A percentile compares a stretch with the other conserved stretches of the same genome.
phyloP scores from a whole-genome alignment of 179 eudicot genomes.

The Beta corolliflora region DNA sequence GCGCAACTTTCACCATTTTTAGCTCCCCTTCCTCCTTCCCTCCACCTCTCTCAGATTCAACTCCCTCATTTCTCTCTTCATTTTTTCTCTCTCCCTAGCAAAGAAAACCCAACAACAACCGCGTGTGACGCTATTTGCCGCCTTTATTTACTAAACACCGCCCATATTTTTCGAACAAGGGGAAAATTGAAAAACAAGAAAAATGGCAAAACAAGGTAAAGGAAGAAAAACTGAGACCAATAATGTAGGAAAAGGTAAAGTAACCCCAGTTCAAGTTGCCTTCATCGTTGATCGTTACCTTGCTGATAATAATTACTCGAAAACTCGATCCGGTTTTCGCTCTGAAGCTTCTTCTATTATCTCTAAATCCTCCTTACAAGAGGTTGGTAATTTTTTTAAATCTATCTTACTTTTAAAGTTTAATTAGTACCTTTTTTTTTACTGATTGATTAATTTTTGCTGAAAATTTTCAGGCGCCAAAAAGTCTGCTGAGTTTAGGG shows the following conservation, averaged over 20 bases:
- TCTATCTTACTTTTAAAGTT: background rate
- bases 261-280: conserved; percentile 79
- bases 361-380: conserved; percentile 49
- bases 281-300: conserved; percentile 86
- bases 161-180: no score
- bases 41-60: background rate
- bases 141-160: no score
- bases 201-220: conserved; percentile 53
- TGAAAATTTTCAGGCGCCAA: conserved; percentile 47
- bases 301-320: conserved; percentile 56
- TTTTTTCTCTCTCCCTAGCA: background rate
- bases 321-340: conserved; percentile 59
- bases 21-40: background rate
- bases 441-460: background rate
- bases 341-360: conserved; percentile 66
- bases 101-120: background rate
- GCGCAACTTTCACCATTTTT: conserved; percentile 1
- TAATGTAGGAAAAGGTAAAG: conserved; percentile 60
- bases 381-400: conserved; percentile 38
- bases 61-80: background rate
- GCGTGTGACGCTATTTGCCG: no score
- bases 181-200: background rate
- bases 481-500: conserved; percentile 60
- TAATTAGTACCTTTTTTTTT: background rate
- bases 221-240: conserved; percentile 32